Evolutionary conservation across 495 filamentous ascomycete species (phyloP).

Genomic region (Eremomyces bilateralis): DNA sequence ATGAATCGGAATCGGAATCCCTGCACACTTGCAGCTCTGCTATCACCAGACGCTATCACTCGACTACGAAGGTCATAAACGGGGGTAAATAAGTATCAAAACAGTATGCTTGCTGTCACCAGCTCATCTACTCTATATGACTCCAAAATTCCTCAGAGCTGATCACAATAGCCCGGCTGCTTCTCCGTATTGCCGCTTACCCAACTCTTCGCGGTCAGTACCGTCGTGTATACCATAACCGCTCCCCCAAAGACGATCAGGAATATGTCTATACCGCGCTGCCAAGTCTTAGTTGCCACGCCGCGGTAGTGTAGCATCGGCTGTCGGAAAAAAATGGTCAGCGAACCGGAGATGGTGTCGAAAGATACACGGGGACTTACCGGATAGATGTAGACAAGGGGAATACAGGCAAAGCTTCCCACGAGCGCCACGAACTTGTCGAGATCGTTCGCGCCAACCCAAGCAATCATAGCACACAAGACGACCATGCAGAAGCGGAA

Average conservation of each 20-base stretch:
- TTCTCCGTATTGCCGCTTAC: slow-evolving; percentile 24
- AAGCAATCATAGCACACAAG: slow-evolving; percentile 66
- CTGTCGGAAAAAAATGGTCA: slow-evolving; percentile 23
- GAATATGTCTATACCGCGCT: slow-evolving; percentile 44
- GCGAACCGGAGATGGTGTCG: slow-evolving; percentile 2
- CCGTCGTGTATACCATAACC: slow-evolving; percentile 79
- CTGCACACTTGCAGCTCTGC: too few species aligned
- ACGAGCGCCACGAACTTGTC: slow-evolving; percentile 95
- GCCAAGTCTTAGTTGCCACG: slow-evolving; percentile 40
- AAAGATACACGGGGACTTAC: slow-evolving; percentile 24
- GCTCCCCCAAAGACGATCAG: slow-evolving; percentile 63
- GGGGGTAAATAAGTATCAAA: too few species aligned
- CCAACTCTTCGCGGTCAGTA: slow-evolving; percentile 70
- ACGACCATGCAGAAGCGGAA: slow-evolving; percentile 85
- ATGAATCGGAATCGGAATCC: too few species aligned
- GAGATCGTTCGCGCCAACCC: slow-evolving; percentile 77
- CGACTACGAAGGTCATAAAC: too few species aligned
- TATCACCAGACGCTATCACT: too few species aligned
- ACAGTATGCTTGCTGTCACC: too few species aligned
- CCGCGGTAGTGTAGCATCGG: slow-evolving; percentile 72
- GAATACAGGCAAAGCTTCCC: slow-evolving; percentile 93
- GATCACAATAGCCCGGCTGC: slow-evolving; percentile 38
- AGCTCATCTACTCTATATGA: too few species aligned
- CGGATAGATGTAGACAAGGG: slow-evolving; percentile 92
- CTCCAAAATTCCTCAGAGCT: too few species aligned